Evolutionary conservation across 345 rosid genomes (phyloP), one percentile per base, ranked within the genome.

Genomic region (Odontarrhena argentea): DNA sequence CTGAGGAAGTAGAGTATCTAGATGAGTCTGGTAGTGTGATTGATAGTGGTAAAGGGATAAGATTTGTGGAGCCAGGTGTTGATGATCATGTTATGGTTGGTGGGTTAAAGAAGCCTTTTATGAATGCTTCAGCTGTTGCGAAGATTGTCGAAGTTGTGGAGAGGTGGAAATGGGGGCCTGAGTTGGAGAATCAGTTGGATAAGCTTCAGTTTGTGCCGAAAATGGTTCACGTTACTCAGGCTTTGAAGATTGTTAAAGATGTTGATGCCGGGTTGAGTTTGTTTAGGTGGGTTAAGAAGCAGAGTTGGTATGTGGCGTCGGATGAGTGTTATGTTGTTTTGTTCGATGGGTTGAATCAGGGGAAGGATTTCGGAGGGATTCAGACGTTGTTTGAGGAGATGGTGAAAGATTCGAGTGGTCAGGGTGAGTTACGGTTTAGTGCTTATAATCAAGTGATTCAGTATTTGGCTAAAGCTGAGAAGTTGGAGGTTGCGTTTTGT

Each of bases 101-200:
- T 49, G 96, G 68, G 55, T 42, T 88, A 43, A 91, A 81, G 82
- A 94, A 88, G 79, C 96, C 99, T 5, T 51, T 87, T 30, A 47
- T 81, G 78, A 91, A 88, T 75, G 81, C 88, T 59, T 86, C 88
- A 15, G 88, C 93, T 0, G 97, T 91, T 37, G 86, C 96, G 0
- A 91, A 94, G 86, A 83, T 91, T 60, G 93, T 88, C 60, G 99
- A 94, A 76, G 81, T 88, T 69, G 92, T 87, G 47, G 86, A 82
- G 81, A 81, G 97, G 79, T 94, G 99, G 97, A 91, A 83, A 78
- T 94, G 99, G 99, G 99, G 99, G n/a, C 97, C 93, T 0, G 96
- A 91, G 77, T 69, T 94, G 60, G 99, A 94, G 79, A 84, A 78
- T 24, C 97, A 94, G 2, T 74, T 94, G 76, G 88, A 88, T 58